Evolutionary conservation across 2,329 filamentous ascomycete species (phyloP).

Genomic region (Tolypocladium endophyticum): DNA sequence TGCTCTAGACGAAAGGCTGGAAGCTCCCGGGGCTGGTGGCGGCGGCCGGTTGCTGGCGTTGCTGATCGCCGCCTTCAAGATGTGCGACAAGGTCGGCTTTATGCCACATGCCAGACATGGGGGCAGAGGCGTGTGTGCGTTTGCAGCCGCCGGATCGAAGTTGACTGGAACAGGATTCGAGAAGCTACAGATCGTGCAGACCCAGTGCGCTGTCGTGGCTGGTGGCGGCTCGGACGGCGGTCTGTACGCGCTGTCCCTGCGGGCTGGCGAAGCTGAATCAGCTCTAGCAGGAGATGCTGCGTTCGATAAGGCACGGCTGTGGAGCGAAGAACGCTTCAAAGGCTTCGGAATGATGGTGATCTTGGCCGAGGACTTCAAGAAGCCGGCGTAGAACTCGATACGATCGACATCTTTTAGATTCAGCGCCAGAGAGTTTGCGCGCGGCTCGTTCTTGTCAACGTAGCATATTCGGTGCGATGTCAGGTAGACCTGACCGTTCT

Average conservation of each 20-base stretch:
- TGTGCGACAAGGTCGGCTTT: slow-evolving; percentile 70
- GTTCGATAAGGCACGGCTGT: slow-evolving; percentile 39
- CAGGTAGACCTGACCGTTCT: slow-evolving; percentile 92
- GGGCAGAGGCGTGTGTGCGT: slow-evolving; percentile 66
- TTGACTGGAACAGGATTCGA: slow-evolving; percentile 89
- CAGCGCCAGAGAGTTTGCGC: slow-evolving; percentile 73
- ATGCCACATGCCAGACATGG: slow-evolving; percentile 92
- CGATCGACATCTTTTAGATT: slow-evolving; percentile 86
- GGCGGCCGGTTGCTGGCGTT: slow-evolving; percentile 50
- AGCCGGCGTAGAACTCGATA: slow-evolving; percentile 85
- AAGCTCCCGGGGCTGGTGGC: slow-evolving; percentile 4
- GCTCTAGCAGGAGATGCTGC: slow-evolving; percentile 35
- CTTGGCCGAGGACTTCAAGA: slow-evolving; percentile 90
- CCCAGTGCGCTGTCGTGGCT: slow-evolving; percentile 67
- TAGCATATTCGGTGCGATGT: slow-evolving; percentile 95
- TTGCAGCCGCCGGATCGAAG: slow-evolving; percentile 78
- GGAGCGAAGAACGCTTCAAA: slow-evolving; percentile 51
- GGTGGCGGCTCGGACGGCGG: slow-evolving; percentile 28
- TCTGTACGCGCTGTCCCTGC: slow-evolving; percentile 31
- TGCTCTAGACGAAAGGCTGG: neutral
- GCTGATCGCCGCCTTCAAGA: slow-evolving; percentile 78
- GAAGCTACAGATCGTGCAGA: slow-evolving; percentile 92
- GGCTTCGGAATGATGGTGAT: slow-evolving; percentile 81
- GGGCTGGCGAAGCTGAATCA: slow-evolving; percentile 34
- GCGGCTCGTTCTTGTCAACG: slow-evolving; percentile 77